Evolutionary conservation across 768 basidiomycete genomes (phyloP), one percentile per base, ranked within the genome.

Genomic region (Rubroboletus pulcherrimus): DNA sequence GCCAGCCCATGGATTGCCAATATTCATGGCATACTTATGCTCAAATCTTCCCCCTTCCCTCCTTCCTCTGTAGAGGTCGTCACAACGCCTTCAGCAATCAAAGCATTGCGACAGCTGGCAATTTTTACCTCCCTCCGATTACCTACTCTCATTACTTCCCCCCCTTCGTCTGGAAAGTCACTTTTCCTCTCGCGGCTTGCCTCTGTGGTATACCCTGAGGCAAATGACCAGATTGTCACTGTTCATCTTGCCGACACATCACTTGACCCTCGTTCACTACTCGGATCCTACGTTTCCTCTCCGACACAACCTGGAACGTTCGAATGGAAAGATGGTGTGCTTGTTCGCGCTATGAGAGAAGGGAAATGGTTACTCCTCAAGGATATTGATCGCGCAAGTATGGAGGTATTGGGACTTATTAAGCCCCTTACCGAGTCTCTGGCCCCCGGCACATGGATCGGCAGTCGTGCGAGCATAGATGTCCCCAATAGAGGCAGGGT

Each of bases 231-330:
- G 43, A 80, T 97, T 40, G 80, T 98, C 33, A 86, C 82, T 1
- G 86, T 99, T 55, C 90, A 96, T 63, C 84, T 98, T 26, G 92
- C 93, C 7, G 97, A 98, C 63, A 96, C 94, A 0, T 96, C 96
- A 2, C 79, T 99, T 43, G 96, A 99, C 66, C 88, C 95, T 31
- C 89, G 96, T 24, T 88, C 93, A 0, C 79, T 99, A 6, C 80
- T 99, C 41, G 96, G 97, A 5, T 94, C 93, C 2, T 96, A 98
- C 56, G 77, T 93, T 3, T 96, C 96, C 2, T 97, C 96, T 0
- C 78, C 87, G 0, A 84, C 81, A 2, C 81, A 81, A 26, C 86
- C 93, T 0, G 96, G 96, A 6, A 85, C 83, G 2, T 99, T 99
- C 63, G 92, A 96, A 62, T 99, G 95, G 91, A 91, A 89, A 72